These are phyloP conservation scores for Rhamnella rubrinervis DNA, from an alignment of 331 rosid species.

Conservation along the genomic window DNA sequence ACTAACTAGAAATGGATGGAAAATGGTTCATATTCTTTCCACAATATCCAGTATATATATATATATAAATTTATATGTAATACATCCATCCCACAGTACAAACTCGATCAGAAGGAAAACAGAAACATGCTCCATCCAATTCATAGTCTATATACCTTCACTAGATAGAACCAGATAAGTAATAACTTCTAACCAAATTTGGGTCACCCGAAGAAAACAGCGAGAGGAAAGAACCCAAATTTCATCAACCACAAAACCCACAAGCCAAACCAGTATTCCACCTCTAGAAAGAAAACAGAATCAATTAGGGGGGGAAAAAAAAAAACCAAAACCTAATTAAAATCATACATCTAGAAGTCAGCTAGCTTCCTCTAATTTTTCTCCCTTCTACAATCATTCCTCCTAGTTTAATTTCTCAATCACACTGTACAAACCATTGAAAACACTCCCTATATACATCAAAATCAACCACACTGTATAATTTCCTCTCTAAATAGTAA, in stretches of 20 bases:
- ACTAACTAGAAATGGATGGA: too few relatives aligned
- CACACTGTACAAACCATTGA: constrained; percentile 79
- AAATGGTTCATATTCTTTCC: not conserved
- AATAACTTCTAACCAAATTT: constrained; percentile 36
- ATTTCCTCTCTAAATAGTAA: constrained; percentile 43
- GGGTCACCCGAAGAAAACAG: constrained; percentile 47
- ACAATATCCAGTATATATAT: not conserved
- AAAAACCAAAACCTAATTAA: constrained; percentile 59
- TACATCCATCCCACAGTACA: not conserved
- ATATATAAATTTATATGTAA: not conserved
- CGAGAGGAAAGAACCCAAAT: constrained; percentile 42
- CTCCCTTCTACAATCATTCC: constrained; percentile 41
- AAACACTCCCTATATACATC: constrained; percentile 50
- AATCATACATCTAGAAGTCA: constrained; percentile 69
- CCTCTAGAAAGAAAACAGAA: constrained; percentile 30
- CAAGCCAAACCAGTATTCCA: constrained; percentile 41
- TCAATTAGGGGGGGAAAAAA: constrained; percentile 32
- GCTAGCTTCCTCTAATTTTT: constrained; percentile 42
- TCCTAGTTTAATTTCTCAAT: constrained; percentile 33
- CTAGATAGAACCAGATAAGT: not conserved
- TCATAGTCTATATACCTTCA: constrained; percentile 10
- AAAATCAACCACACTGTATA: constrained; percentile 48
- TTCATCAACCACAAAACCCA: constrained; percentile 54
- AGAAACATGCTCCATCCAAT: constrained; percentile 28
- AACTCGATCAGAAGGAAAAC: not conserved